Evolutionary conservation across 140 eudicot genomes (phyloP).

Genomic region (Senecio squalidus): DNA sequence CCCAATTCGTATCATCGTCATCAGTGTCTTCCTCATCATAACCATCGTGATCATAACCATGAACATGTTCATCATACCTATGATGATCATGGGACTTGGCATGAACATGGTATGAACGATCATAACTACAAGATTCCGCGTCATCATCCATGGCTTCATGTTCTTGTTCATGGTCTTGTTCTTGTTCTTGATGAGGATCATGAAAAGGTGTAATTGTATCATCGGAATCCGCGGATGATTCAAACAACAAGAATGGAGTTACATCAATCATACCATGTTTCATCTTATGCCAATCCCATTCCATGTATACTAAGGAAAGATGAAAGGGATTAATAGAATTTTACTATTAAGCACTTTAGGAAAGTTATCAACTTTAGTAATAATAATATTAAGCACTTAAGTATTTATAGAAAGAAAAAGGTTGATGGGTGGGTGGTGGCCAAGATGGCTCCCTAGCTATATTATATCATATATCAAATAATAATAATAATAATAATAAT

Average conservation of each 20-base stretch:
- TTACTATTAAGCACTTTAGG: conserved; percentile 5
- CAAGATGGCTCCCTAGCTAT: conserved; percentile 23
- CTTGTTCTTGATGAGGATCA: not conserved
- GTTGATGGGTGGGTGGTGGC: conserved; percentile 12
- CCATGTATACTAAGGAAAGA: conserved; percentile 10
- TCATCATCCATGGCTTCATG: conserved; percentile 22
- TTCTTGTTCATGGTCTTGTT: conserved; percentile 1
- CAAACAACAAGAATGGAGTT: conserved; percentile 25
- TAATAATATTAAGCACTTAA: conserved; percentile 8
- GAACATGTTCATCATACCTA: conserved; percentile 6
- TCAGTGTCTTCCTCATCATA: conserved; percentile 12
- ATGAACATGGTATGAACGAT: conserved; percentile 13
- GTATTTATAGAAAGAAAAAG: not conserved
- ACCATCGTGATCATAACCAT: not conserved
- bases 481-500: too few relatives aligned
- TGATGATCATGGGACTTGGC: conserved; percentile 16
- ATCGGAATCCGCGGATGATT: conserved; percentile 35
- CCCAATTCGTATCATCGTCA: conserved; percentile 17
- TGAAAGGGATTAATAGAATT: not conserved
- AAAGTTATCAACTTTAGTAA: conserved; percentile 20
- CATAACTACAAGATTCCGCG: conserved; percentile 23
- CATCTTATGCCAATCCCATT: conserved; percentile 19
- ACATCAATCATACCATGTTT: conserved; percentile 27
- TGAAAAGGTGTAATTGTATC: too few relatives aligned
- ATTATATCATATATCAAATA: too few relatives aligned